Percentiles rank a stretch among this genome's conserved stretches.
Conservation (phyloP, 2,329 filamentous ascomycete species). For the Knoxdaviesia capensis region DNA sequence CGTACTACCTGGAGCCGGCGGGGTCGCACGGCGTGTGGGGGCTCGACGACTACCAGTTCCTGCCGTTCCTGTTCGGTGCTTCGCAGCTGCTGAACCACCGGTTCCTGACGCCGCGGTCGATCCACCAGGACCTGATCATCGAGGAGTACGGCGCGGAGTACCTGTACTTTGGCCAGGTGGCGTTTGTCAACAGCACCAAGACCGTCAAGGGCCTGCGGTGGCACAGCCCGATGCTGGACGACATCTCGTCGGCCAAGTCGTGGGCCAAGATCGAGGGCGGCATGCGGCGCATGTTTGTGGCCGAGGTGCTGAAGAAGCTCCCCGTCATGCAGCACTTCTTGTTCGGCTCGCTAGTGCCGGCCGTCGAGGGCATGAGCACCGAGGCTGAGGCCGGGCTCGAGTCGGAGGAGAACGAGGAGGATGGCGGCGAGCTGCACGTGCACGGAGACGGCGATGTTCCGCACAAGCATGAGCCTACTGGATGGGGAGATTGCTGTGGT, state of each 20-base stretch:
- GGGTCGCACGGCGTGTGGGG: constrained; percentile 98
- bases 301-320: constrained; percentile 78
- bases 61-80: constrained; percentile 88
- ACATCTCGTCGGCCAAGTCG: constrained; percentile 75
- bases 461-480: constrained; percentile 49
- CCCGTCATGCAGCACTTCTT: constrained; percentile 98
- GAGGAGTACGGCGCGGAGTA: constrained; percentile 74
- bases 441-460: constrained; percentile 18
- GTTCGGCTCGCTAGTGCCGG: constrained; percentile 71
- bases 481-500: constrained; percentile 93
- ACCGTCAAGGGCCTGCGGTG: constrained; percentile 84
- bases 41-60: constrained; percentile 89
- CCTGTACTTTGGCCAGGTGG: constrained; percentile 80
- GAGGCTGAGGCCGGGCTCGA: constrained; percentile 29
- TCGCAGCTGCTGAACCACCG: constrained; percentile 73
- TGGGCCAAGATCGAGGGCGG: constrained; percentile 89
- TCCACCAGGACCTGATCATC: constrained; percentile 73
- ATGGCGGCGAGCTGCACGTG: constrained; percentile 40
- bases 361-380: constrained; percentile 61
- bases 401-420: constrained; percentile 28
- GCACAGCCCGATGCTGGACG: constrained; percentile 97
- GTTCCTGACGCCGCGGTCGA: constrained; percentile 57
- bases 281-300: constrained; percentile 93
- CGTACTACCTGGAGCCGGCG: constrained; percentile 92
- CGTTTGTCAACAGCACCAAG: constrained; percentile 91